Percentiles rank a stretch among this genome's conserved stretches.
Evolutionary conservation across 2,329 filamentous ascomycete genomes (phyloP).

Genomic region (Karstenula rhodostoma): DNA sequence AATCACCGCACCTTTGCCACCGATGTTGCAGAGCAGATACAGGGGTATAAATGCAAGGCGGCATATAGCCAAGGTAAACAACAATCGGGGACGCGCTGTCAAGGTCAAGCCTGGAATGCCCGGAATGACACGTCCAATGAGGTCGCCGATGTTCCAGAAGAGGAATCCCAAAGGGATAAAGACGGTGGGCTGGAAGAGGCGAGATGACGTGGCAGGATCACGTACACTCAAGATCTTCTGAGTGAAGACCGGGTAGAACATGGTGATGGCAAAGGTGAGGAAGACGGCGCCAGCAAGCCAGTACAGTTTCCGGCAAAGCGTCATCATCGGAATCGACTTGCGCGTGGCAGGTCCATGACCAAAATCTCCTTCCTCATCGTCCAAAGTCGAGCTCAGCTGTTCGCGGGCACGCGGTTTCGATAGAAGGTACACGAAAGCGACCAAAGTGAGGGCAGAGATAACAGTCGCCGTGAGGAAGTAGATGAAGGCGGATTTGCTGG

Average conservation of each 20-base stretch:
- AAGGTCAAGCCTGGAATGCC: constrained; percentile 64
- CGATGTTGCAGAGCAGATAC: constrained; percentile 89
- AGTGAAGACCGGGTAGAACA: constrained; percentile 96
- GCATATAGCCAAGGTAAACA: constrained; percentile 73
- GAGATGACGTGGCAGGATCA: constrained; percentile 55
- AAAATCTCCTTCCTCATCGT: constrained; percentile 37
- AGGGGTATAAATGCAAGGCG: constrained; percentile 79
- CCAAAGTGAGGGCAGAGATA: constrained; percentile 74
- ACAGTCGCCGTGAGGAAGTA: constrained; percentile 90
- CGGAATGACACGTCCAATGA: constrained; percentile 77
- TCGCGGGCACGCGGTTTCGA: constrained; percentile 56
- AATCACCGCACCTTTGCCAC: constrained; percentile 72
- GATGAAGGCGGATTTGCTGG: constrained; percentile 78
- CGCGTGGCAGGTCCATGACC: constrained; percentile 31
- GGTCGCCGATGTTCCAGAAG: constrained; percentile 91
- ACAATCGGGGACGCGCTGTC: constrained; percentile 67
- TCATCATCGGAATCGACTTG: constrained; percentile 66
- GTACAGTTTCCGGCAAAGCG: constrained; percentile 78
- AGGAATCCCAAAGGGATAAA: constrained; percentile 93
- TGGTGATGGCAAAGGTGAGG: constrained; percentile 82
- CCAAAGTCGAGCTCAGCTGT: constrained; percentile 29
- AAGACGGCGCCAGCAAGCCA: constrained; percentile 82
- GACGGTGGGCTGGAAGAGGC: constrained; percentile 73
- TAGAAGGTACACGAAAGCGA: constrained; percentile 78
- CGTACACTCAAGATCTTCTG: constrained; percentile 55